Evolutionary conservation across 1,284 basidiomycete species (phyloP), one percentile per base, ranked within the genome.

Genomic region (Leccinum fuscescens): DNA sequence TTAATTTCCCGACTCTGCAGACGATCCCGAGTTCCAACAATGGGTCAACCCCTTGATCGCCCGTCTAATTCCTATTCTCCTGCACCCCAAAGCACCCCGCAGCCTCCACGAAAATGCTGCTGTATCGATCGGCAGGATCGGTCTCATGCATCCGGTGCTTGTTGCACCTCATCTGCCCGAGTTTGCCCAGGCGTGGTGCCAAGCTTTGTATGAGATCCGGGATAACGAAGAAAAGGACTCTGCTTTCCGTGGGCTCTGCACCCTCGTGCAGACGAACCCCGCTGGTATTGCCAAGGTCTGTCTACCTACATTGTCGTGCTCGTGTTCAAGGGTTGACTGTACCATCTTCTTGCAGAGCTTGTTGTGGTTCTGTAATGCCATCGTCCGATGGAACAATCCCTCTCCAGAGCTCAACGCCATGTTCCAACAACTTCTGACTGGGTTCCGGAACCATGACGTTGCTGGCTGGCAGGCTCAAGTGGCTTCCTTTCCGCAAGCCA

Each of bases 221-320:
- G 97, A 99, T 74, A 99, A 99, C 72, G 96, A 99, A 68, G 97
- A 99, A 80, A 99, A 99, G 79, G 97, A 98, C 72, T 97, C 94
- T n/a, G 97, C 97, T 5, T 99, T 99, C 85, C 83, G 95, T 61
- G 97, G 97, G 2, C 85, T 99, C 69, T 99, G 97, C 78, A 94
- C 94, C 58, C 89, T 98, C 62, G 94, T 99, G 65, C 92, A 96
- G 76, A 86, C 87, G 55, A 98, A 98, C 73, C 96, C 96, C 11
- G 86, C 86, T 56, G 95, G 94, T 2, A 92, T 97, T 63, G 85
- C 92, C 54, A 92, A 92, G 82, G 93, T 90, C 62, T 67, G 84
- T 76, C 22, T 15, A 58, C 56, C 12, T 12, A 6, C 6, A 1
- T 29, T 5, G 14, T 11, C 17, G 15, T 49, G 3, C 7, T 7